phyloP scores from a whole-genome alignment of 495 filamentous ascomycete genomes.

The Lasiosphaeris hirsuta region DNA sequence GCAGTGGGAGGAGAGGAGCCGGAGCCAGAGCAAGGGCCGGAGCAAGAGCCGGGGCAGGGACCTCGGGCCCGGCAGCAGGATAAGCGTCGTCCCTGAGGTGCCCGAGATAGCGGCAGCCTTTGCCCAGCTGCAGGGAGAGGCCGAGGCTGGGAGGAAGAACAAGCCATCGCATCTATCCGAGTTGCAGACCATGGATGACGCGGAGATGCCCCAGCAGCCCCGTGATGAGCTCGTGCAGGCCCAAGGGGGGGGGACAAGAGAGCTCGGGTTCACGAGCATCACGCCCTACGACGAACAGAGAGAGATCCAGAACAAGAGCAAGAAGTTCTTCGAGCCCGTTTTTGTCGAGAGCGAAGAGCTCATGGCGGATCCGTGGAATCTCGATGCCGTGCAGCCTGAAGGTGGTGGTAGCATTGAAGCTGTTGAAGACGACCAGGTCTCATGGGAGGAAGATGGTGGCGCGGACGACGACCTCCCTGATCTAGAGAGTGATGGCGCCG shows the following conservation, averaged over 20 bases:
- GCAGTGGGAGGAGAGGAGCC: constrained; percentile 22
- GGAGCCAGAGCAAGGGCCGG: constrained; percentile 20
- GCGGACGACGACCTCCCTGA: no score
- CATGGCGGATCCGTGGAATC: background rate
- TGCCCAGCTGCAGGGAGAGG: background rate
- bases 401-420: background rate
- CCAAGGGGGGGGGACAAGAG: no score
- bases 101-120: constrained; percentile 16
- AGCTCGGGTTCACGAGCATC: no score
- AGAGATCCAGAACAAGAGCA: background rate
- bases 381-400: background rate
- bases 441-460: no score
- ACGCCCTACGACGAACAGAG: no score
- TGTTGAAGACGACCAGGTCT: no score
- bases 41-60: constrained; percentile 22
- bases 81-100: constrained; percentile 25
- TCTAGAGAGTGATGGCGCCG: background rate
- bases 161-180: no score
- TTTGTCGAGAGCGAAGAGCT: background rate
- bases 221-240: no score
- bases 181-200: no score
- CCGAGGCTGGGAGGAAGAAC: no score
- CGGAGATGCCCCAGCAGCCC: no score
- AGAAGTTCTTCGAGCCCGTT: background rate
- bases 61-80: constrained; percentile 14